These are phyloP conservation scores for Pharus latifolius DNA, from an alignment of 176 grass and related monocot species.

Conservation along the genomic window DNA sequence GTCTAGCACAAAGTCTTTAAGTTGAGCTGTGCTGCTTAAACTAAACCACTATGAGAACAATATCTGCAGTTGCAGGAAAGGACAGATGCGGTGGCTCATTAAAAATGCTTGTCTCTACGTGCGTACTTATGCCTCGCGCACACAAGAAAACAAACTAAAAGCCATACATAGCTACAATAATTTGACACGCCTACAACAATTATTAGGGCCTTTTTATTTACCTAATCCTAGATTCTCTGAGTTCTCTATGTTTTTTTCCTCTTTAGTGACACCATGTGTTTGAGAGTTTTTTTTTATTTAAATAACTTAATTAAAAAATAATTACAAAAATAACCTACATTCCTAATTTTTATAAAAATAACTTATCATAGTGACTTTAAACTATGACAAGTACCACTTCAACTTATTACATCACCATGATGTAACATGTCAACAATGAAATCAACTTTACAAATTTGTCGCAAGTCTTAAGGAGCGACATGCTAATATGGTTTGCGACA, in stretches of 20 bases:
- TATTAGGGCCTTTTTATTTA: background rate
- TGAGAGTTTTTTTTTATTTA: too few species aligned
- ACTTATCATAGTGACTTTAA: too few species aligned
- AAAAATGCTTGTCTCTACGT: conserved; percentile 22
- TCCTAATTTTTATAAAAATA: too few species aligned
- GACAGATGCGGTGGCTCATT: conserved; percentile 14
- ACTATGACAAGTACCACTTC: too few species aligned
- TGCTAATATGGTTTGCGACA: too few species aligned
- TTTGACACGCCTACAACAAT: background rate
- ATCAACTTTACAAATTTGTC: too few species aligned
- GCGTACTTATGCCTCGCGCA: conserved; percentile 17
- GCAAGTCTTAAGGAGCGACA: too few species aligned
- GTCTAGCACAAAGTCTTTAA: too few species aligned
- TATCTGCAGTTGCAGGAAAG: background rate
- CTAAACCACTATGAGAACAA: background rate
- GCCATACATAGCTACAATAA: background rate
- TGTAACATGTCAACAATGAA: too few species aligned
- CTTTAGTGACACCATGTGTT: background rate
- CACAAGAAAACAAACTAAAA: background rate
- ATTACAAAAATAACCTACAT: too few species aligned
- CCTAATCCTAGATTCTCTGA: conserved; percentile 7
- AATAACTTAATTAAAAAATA: too few species aligned
- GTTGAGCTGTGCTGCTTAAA: background rate
- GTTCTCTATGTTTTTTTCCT: background rate
- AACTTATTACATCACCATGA: too few species aligned